Conservation (phyloP, 371 early-diverging fungal species). For the Encephalitozoon romaleae region DNA sequence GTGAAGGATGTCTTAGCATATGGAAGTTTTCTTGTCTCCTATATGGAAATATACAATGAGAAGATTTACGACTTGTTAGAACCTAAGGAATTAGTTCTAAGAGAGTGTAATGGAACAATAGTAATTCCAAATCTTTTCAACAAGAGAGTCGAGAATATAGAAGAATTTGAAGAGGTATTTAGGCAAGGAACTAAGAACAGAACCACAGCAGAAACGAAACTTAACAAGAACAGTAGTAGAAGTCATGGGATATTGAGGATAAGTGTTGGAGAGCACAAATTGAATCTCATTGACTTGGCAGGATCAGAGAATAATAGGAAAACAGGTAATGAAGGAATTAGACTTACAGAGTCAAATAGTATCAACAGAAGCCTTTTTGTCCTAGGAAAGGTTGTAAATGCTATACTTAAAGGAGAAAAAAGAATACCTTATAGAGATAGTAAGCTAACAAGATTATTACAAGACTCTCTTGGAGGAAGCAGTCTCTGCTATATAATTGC, state of each 20-base stretch:
- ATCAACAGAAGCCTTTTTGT: slow-evolving; percentile 70
- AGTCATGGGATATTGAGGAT: slow-evolving; percentile 38
- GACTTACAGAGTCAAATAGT: slow-evolving; percentile 66
- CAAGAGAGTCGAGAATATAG: slow-evolving; percentile 60
- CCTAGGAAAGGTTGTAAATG: slow-evolving; percentile 67
- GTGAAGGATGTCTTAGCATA: slow-evolving; percentile 31
- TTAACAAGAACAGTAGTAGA: slow-evolving; percentile 48
- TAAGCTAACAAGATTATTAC: slow-evolving; percentile 88
- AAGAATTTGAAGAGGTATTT: slow-evolving; percentile 61
- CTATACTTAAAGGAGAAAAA: slow-evolving; percentile 64
- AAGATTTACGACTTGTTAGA: slow-evolving; percentile 25
- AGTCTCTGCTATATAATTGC: slow-evolving; percentile 81
- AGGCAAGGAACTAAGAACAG: slow-evolving; percentile 24
- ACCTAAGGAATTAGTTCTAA: slow-evolving; percentile 44
- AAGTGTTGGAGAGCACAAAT: slow-evolving; percentile 68
- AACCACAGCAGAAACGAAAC: slow-evolving; percentile 26
- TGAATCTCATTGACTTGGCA: slow-evolving; percentile 68
- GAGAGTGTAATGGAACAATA: slow-evolving; percentile 64
- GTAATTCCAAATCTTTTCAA: slow-evolving; percentile 60
- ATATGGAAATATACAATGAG: slow-evolving; percentile 58
- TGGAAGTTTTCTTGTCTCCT: slow-evolving; percentile 26
- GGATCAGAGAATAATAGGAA: slow-evolving; percentile 69
- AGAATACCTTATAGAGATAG: slow-evolving; percentile 86
- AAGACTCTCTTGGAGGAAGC: slow-evolving; percentile 92
- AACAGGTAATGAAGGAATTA: slow-evolving; percentile 65